These are phyloP conservation scores for Xylaria digitata DNA, from an alignment of 2,329 filamentous ascomycete genomes.

Conservation along the genomic window DNA sequence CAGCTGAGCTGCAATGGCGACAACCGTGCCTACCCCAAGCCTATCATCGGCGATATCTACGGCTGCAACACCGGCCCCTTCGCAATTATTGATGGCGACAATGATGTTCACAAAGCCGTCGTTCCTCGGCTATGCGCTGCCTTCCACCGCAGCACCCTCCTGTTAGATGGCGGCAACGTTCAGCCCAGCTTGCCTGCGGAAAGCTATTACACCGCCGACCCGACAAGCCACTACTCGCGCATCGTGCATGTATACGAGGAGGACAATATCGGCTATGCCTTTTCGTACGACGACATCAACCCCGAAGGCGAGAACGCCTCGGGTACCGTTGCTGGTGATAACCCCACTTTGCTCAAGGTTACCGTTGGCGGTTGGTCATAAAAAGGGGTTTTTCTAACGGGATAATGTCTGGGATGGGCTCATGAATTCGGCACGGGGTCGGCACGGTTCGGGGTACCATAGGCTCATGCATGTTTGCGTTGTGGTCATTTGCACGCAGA, in stretches of 20 bases:
- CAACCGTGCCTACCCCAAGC: constrained; percentile 57
- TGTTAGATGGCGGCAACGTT: constrained; percentile 58
- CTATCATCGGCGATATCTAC: constrained; percentile 60
- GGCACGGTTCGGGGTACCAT: constrained; percentile 11
- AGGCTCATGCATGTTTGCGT: constrained; percentile 12
- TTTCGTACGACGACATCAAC: constrained; percentile 76
- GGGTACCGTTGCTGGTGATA: constrained; percentile 61
- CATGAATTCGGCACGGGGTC: constrained; percentile 5
- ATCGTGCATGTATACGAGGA: constrained; percentile 70
- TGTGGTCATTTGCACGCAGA: constrained; percentile 1
- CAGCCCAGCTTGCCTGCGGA: constrained; percentile 55
- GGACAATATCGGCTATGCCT: constrained; percentile 72
- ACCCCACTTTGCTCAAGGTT: constrained; percentile 59
- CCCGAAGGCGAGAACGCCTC: constrained; percentile 66
- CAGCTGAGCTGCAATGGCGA: constrained; percentile 57
- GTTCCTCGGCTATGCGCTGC: constrained; percentile 63
- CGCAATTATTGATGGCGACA: constrained; percentile 52
- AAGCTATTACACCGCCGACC: constrained; percentile 59
- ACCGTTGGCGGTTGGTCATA: constrained; percentile 56
- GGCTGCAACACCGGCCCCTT: constrained; percentile 64
- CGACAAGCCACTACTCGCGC: constrained; percentile 67
- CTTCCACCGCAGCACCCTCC: constrained; percentile 60
- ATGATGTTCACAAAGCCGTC: constrained; percentile 55
- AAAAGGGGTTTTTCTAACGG: constrained; percentile 11
- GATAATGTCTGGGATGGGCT: constrained; percentile 10